Evolutionary conservation across 371 early-diverging fungal genomes (phyloP).

Genomic region (Circinella minor): DNA sequence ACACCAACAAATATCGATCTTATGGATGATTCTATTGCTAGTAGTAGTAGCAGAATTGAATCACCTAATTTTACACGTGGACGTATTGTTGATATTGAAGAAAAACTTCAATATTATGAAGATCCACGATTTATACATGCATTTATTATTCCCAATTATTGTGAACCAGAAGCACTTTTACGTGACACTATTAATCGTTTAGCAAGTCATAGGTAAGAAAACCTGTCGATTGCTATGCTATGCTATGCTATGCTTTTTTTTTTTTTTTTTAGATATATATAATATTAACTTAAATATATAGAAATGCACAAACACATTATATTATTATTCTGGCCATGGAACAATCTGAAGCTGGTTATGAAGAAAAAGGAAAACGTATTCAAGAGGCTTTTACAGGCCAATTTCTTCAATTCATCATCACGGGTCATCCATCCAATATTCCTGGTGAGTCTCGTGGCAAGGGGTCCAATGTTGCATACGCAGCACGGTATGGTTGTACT

Average conservation of each 20-base stretch:
- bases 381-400: constrained; percentile 51
- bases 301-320: constrained; percentile 49
- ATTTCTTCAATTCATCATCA: constrained; percentile 58
- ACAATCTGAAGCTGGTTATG: constrained; percentile 62
- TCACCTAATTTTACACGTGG: constrained; percentile 31
- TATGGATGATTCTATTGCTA: background rate
- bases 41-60: constrained; percentile 19
- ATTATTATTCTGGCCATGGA: constrained; percentile 82
- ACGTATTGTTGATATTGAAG: constrained; percentile 34
- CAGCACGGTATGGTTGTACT: constrained; percentile 51
- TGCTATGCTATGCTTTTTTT: no score
- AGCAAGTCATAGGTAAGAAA: constrained; percentile 48
- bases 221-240: no score
- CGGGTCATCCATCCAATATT: constrained; percentile 70
- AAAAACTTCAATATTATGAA: constrained; percentile 35
- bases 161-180: constrained; percentile 54
- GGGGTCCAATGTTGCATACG: constrained; percentile 77
- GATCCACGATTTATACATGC: constrained; percentile 45
- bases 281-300: constrained; percentile 16
- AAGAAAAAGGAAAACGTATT: constrained; percentile 64
- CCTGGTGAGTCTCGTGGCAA: constrained; percentile 82
- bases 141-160: constrained; percentile 69
- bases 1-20: background rate
- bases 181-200: constrained; percentile 48
- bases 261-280: background rate